A percentile compares a stretch with the other conserved stretches of the same genome.
Conservation (phyloP, 768 basidiomycete species). For the Kwoniella botswanensis region DNA sequence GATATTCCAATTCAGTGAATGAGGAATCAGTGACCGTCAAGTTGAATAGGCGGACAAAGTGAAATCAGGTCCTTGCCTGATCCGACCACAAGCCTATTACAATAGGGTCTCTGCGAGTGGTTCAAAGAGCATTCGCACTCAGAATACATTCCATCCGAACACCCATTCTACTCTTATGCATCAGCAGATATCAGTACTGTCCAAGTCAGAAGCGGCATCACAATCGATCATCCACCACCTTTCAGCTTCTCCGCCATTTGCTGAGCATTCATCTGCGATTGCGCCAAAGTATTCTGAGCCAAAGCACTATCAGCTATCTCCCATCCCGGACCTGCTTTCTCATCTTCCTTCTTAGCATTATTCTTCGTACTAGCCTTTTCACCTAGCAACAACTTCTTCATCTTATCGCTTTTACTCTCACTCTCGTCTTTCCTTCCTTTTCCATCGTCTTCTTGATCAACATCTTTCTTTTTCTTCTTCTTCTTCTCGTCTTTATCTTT, state of each 20-base stretch:
- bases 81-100: no score
- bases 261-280: conserved; percentile 21
- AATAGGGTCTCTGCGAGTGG: no score
- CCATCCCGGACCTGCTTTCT: conserved; percentile 12
- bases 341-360: background rate
- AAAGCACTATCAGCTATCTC: conserved; percentile 23
- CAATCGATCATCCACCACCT: conserved; percentile 3
- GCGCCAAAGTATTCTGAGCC: conserved; percentile 21
- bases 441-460: conserved; percentile 3
- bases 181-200: background rate
- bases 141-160: no score
- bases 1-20: no score
- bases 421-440: conserved; percentile 2
- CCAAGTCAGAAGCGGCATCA: background rate
- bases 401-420: conserved; percentile 4
- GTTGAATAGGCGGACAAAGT: no score
- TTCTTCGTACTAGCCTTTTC: conserved; percentile 1
- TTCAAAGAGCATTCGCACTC: no score
- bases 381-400: conserved; percentile 4
- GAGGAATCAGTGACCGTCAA: no score
- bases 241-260: conserved; percentile 19
- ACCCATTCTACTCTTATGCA: background rate
- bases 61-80: no score
- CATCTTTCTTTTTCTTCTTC: background rate
- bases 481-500: conserved; percentile 1